These are phyloP conservation scores for Pichia sp. DNA, from an alignment of 1,139 yeast genomes.

Conservation along the genomic window DNA sequence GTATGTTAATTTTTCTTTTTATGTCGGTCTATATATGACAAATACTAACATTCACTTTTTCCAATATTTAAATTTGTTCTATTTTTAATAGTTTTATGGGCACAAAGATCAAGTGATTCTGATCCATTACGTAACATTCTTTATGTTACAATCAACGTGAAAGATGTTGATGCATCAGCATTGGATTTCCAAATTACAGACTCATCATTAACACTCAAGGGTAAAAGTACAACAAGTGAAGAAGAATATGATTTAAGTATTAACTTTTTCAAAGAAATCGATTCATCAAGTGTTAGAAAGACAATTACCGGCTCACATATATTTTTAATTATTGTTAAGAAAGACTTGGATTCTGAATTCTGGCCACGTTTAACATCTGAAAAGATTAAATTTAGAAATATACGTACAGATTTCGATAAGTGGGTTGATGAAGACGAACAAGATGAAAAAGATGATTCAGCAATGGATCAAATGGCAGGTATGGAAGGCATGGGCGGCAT, in stretches of 20 bases:
- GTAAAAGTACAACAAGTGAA: slow-evolving; percentile 51
- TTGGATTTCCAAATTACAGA: slow-evolving; percentile 51
- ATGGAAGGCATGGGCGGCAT: slow-evolving; percentile 24
- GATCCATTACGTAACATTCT: slow-evolving; percentile 70
- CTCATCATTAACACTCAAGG: slow-evolving; percentile 40
- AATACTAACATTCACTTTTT: slow-evolving; percentile 7
- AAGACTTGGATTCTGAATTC: slow-evolving; percentile 55
- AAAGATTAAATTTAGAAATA: slow-evolving; percentile 60
- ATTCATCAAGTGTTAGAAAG: slow-evolving; percentile 54
- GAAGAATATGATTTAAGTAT: slow-evolving; percentile 52
- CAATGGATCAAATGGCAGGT: slow-evolving; percentile 27
- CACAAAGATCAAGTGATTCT: slow-evolving; percentile 78
- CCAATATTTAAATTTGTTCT: background rate
- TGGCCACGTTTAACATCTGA: slow-evolving; percentile 91
- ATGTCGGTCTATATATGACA: background rate
- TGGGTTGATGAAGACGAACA: slow-evolving; percentile 98
- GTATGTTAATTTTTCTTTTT: slow-evolving; percentile 25
- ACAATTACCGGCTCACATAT: slow-evolving; percentile 68
- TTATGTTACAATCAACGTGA: slow-evolving; percentile 65
- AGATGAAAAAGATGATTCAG: slow-evolving; percentile 49
- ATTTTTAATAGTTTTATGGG: slow-evolving; percentile 87
- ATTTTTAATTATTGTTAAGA: slow-evolving; percentile 65
- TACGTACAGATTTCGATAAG: slow-evolving; percentile 92
- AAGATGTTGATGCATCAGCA: slow-evolving; percentile 45
- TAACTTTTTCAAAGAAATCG: slow-evolving; percentile 69